Base-by-base conservation (phyloP, 768 basidiomycete species). In the Sarcodon aspratus region DNA sequence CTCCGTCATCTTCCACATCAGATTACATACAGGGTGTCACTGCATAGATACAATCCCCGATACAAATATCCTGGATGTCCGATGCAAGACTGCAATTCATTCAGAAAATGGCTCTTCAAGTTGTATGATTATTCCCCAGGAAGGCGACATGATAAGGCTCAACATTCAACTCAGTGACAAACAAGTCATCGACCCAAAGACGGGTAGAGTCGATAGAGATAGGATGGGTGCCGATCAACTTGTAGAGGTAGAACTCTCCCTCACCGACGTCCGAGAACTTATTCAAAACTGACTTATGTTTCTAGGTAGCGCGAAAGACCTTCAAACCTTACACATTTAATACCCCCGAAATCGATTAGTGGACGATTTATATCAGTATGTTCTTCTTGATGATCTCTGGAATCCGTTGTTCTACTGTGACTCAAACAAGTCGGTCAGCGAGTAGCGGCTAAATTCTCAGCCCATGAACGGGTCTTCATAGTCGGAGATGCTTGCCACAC, bases 11-110 rank as follows among this genome's bases (percentile, higher is more conserved):
- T n/a, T 21, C 6, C 10, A 12, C 17, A 33, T 32, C 69, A 64
- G 80, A 89, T 48, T 82, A 75, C 50, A 71, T 90, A 15, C 91
- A 88, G 89, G 89, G 89, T 3, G 88, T 92, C 3, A n/a, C n/a
- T n/a, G n/a, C n/a, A 63, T 89, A n/a, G 88, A 78, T 59, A 64
- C 70, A 34, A 52, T 70, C 6, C 73, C 75, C 2, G 64, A 64
- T 0, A 74, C 76, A 1, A 62, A 78, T 59, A 76, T 80, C 52
- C 77, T 78, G 0, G 77, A 80, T 56, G 66, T 72, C 45, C 67
- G 78, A 31, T 71, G 69, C 40, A 66, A 67, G 45, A 63, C 64
- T 34, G 69, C 71, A n/a, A 66, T 80, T 18, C 76, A 78, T 59
- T 76, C 77, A 4, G 63, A 64, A 43, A 67, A 69, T 50, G 72